Base-by-base conservation (phyloP, 75 land plant species). In the Chamaecyparis obtusa region DNA sequence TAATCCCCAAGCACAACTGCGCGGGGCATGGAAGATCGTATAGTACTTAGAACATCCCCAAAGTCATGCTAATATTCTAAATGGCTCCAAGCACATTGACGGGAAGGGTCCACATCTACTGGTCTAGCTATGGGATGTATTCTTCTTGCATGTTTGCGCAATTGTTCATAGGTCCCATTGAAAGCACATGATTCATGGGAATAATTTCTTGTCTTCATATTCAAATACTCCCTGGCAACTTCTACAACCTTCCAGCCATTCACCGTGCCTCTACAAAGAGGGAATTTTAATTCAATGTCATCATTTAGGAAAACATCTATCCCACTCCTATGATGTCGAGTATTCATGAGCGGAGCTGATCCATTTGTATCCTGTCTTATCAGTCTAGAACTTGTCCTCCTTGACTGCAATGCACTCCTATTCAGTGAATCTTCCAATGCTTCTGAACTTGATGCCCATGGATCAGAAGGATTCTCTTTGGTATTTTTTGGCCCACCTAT, bases 1-100 rank as follows among this genome's bases (percentile, higher is more conserved):
- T 96, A 96, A 60, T 96, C 97, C 37, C 97, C 97, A 72, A 96
- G 57, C 74, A 96, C 93, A 88, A 93, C 67, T 24, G 96, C 95
- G 60, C 94, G 93, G 24, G 97, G 96, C 90, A 94, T 93, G 67
- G 97, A 94, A 14, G 97, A 96, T 8, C 89, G 93, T 27, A 96
- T 92, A 7, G 95, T 93, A 89, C 96, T 94, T 2, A 96, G 78
- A 57, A 96, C 91, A 76, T 96, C 97, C 77, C 93, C 92, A 84
- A 91, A 86, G 36, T 96, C 97, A 35, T 90, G 85, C 75, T 93
- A 92, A 48, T 88, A 86, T 89, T 96, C 96, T 41, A 96, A 86
- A 83, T 88, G 93, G 54, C 93, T 88, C 97, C 97, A 96, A 39
- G 94, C 93, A 74, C 89, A 89, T 84, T 93, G 93, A 67, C 97